Conservation (phyloP, 2,329 filamentous ascomycete genomes). For the Hypoxylon sp. region DNA sequence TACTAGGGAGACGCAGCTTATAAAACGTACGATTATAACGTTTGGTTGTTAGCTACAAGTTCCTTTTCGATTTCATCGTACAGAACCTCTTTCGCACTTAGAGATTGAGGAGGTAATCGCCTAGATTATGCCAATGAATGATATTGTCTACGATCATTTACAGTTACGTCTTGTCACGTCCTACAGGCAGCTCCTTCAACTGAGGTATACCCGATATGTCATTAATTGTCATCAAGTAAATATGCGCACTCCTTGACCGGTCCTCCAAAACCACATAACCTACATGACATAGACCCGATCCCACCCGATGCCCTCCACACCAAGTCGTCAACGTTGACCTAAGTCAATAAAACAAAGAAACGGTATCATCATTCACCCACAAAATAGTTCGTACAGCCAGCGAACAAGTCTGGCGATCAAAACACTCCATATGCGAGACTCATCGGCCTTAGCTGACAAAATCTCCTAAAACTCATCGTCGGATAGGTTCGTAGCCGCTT, state of each 20-base stretch:
- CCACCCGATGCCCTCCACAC: not conserved
- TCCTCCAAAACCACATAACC: not conserved
- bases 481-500: constrained; percentile 26
- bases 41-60: not conserved
- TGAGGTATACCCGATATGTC: not conserved
- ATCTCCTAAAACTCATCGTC: constrained; percentile 40
- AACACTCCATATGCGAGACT: constrained; percentile 10
- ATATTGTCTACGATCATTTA: constrained; percentile 4
- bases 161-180: not conserved
- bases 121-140: not conserved
- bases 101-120: not conserved
- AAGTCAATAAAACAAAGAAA: constrained; percentile 2
- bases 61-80: not conserved
- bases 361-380: constrained; percentile 18
- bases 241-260: constrained; percentile 8
- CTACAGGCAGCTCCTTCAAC: not conserved
- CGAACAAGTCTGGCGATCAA: constrained; percentile 8
- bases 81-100: not conserved
- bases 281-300: not conserved
- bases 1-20: not conserved
- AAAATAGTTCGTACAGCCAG: constrained; percentile 16
- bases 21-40: not conserved
- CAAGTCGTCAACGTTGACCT: constrained; percentile 1
- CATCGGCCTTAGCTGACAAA: constrained; percentile 6
- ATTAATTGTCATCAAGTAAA: constrained; percentile 13